These are phyloP conservation scores for Pseudisothecium myosuroides DNA, from an alignment of 225 moss, liverwort and hornwort genomes.

Conservation along the genomic window DNA sequence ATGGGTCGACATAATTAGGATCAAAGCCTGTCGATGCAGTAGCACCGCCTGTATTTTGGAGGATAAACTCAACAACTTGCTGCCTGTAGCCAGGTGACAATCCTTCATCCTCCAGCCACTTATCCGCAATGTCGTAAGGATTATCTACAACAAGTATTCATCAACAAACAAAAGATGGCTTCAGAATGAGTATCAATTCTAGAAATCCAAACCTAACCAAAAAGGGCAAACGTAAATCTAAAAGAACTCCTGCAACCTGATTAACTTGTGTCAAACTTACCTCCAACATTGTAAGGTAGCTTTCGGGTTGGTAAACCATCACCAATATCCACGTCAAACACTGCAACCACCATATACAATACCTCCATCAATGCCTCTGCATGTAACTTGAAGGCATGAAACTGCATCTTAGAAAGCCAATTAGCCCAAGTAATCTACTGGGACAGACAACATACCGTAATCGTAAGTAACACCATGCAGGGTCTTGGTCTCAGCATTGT, in stretches of 20 bases:
- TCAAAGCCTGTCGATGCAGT: slow-evolving; percentile 47
- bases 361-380: neutral
- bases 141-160: slow-evolving; percentile 43
- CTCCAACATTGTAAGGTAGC: slow-evolving; percentile 81
- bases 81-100: slow-evolving; percentile 77
- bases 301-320: slow-evolving; percentile 89
- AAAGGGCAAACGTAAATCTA: neutral
- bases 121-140: slow-evolving; percentile 89
- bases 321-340: slow-evolving; percentile 96
- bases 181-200: neutral
- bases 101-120: slow-evolving; percentile 81
- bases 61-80: slow-evolving; percentile 95
- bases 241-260: neutral
- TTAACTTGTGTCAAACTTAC: slow-evolving; percentile 26
- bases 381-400: neutral
- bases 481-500: slow-evolving; percentile 52
- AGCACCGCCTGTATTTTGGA: slow-evolving; percentile 76
- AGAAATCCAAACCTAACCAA: neutral
- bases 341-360: slow-evolving; percentile 32
- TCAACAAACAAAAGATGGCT: neutral
- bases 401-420: neutral
- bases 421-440: neutral
- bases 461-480: slow-evolving; percentile 80
- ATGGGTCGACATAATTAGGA: slow-evolving; percentile 78
- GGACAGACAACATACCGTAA: slow-evolving; percentile 44